Conservation (phyloP, 805 yeast species). For the Ogataea angusta region DNA sequence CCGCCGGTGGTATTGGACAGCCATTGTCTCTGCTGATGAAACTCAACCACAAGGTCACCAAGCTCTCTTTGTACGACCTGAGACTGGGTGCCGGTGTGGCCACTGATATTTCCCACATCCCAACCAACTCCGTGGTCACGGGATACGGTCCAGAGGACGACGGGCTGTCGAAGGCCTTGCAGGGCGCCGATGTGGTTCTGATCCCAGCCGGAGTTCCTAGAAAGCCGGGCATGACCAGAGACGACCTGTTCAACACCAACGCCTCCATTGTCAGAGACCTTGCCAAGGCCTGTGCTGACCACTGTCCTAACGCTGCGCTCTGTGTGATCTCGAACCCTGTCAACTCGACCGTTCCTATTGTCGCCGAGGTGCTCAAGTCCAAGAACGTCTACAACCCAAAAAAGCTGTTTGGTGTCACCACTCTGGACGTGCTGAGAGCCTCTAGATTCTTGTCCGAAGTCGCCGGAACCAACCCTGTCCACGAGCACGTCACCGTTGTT, state of each 20-base stretch:
- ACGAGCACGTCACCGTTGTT: slow-evolving; percentile 80
- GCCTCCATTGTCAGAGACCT: slow-evolving; percentile 93
- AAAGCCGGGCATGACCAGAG: slow-evolving; percentile 99
- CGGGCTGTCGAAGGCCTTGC: slow-evolving; percentile 65
- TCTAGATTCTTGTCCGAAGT: slow-evolving; percentile 74
- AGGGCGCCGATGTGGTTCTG: slow-evolving; percentile 79
- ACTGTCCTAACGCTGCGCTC: slow-evolving; percentile 80
- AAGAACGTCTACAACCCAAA: slow-evolving; percentile 87
- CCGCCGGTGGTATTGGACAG: slow-evolving; percentile 95
- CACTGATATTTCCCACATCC: slow-evolving; percentile 90
- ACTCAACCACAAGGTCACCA: slow-evolving; percentile 83
- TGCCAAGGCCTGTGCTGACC: slow-evolving; percentile 79
- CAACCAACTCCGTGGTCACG: slow-evolving; percentile 83
- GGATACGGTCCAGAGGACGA: slow-evolving; percentile 85
- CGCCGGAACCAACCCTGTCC: slow-evolving; percentile 69
- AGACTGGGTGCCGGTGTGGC: slow-evolving; percentile 96
- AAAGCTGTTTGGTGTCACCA: slow-evolving; percentile 94
- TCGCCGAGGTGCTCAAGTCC: slow-evolving; percentile 84
- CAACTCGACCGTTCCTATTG: slow-evolving; percentile 96
- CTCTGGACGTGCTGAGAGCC: slow-evolving; percentile 87
- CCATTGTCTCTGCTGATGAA: slow-evolving; percentile 81
- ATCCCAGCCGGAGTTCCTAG: slow-evolving; percentile 98
- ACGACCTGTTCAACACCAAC: slow-evolving; percentile 92
- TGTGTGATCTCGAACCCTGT: slow-evolving; percentile 91
- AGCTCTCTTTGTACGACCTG: slow-evolving; percentile 82